Evolutionary conservation across 1,139 yeast genomes (phyloP).

Genomic region (Tardiomyces depauwii): DNA sequence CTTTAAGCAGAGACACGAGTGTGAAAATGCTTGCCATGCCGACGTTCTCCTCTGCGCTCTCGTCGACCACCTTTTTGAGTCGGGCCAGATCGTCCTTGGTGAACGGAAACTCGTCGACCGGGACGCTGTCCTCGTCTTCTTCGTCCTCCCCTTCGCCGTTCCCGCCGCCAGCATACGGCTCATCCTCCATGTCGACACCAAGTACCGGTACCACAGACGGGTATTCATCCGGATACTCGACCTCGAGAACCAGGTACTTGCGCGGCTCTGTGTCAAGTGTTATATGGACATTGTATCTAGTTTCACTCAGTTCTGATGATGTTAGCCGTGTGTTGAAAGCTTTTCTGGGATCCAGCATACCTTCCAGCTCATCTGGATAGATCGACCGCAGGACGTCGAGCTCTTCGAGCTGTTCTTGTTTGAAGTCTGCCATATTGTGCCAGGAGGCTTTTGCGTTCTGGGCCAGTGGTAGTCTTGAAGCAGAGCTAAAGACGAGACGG

Average conservation of each 20-base stretch:
- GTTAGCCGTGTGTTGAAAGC: slow-evolving; percentile 1
- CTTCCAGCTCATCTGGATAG: slow-evolving; percentile 75
- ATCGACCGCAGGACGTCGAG: slow-evolving; percentile 53
- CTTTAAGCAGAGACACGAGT: slow-evolving; percentile 64
- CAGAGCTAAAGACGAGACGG: no score
- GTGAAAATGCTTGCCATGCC: slow-evolving; percentile 90
- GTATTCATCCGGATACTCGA: slow-evolving; percentile 58
- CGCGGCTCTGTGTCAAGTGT: slow-evolving; percentile 52
- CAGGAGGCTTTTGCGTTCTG: no score
- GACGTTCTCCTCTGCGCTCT: slow-evolving; percentile 50
- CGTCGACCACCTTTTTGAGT: slow-evolving; percentile 36
- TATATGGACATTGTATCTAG: slow-evolving; percentile 26
- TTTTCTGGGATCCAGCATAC: slow-evolving; percentile 19
- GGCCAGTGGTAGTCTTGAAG: no score
- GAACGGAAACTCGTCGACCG: slow-evolving; percentile 29
- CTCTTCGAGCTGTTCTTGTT: slow-evolving; percentile 24
- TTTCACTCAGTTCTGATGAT: slow-evolving; percentile 12
- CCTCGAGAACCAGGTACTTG: slow-evolving; percentile 36
- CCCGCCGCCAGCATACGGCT: slow-evolving; percentile 18
- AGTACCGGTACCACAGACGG: slow-evolving; percentile 61
- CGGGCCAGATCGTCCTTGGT: slow-evolving; percentile 25
- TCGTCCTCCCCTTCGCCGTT: slow-evolving; percentile 28
- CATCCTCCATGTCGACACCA: slow-evolving; percentile 31
- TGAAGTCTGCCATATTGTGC: slow-evolving; percentile 9
- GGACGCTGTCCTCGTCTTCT: slow-evolving; percentile 32